Conservation (phyloP, 73 alveolate species). For the Uronychia binucleata region DNA sequence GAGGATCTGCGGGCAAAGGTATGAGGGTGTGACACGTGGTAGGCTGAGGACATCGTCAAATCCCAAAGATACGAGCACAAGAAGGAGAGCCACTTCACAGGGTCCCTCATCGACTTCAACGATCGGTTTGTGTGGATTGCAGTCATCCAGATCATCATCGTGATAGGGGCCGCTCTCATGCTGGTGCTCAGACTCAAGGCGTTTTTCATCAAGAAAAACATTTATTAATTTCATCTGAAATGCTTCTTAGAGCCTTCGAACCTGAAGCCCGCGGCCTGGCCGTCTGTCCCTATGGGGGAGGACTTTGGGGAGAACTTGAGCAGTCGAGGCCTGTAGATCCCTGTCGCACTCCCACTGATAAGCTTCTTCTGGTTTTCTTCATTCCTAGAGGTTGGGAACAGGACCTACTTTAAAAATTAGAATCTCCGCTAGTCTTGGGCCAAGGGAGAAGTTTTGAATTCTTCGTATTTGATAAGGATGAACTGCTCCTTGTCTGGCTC, state of each 20-base stretch:
- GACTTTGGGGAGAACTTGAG: background rate
- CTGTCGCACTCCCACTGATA: background rate
- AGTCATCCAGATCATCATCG: background rate
- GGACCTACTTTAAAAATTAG: background rate
- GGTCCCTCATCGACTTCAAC: background rate
- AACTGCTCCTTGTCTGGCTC: no score
- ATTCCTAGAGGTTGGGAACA: background rate
- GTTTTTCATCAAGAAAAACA: background rate
- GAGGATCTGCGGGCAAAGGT: background rate
- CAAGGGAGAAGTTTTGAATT: background rate
- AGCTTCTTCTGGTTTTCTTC: background rate
- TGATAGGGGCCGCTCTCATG: background rate
- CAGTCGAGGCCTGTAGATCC: background rate
- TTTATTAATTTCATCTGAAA: background rate
- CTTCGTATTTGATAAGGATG: background rate
- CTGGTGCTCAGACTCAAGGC: background rate
- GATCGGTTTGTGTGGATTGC: background rate
- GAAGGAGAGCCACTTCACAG: background rate
- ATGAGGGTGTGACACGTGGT: background rate
- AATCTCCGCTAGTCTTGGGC: background rate
- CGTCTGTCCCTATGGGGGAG: background rate
- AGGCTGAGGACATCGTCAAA: background rate
- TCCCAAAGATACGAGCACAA: background rate
- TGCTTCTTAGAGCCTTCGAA: background rate
- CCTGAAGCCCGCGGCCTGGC: no score